Percentiles rank a stretch among this genome's conserved stretches.
phyloP scores from a whole-genome alignment of 305 asterid genomes.

The Ilex paraguariensis region DNA sequence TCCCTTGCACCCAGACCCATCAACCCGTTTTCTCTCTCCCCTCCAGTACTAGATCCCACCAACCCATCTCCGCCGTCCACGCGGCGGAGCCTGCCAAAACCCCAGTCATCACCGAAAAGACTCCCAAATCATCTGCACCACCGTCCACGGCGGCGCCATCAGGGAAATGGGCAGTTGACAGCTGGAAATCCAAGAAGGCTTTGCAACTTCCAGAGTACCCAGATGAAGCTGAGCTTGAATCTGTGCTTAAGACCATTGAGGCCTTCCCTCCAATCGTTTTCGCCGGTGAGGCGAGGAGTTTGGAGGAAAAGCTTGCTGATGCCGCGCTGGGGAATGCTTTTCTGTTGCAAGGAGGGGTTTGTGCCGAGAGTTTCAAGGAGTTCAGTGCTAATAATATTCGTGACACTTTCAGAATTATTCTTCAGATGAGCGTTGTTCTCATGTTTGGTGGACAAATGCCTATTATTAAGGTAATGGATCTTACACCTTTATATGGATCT shows the following conservation, averaged over 20 bases:
- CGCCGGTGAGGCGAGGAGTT: slow-evolving; percentile 54
- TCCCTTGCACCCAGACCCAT: slow-evolving; percentile 22
- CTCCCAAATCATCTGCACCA: neutral
- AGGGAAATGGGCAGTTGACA: no score
- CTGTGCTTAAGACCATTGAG: slow-evolving; percentile 55
- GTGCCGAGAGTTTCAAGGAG: no score
- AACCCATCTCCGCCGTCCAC: slow-evolving; percentile 47
- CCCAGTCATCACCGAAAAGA: slow-evolving; percentile 23
- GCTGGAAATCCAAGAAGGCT: no score
- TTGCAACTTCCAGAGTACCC: no score
- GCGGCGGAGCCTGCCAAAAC: slow-evolving; percentile 66
- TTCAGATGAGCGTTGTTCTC: no score
- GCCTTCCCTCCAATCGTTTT: slow-evolving; percentile 66
- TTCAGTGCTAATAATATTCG: no score
- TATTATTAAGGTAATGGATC: slow-evolving; percentile 43
- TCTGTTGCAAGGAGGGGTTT: no score
- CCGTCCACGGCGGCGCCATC: no score
- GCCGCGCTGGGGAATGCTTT: no score
- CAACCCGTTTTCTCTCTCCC: slow-evolving; percentile 19
- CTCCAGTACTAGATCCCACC: slow-evolving; percentile 13
- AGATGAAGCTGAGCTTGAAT: slow-evolving; percentile 30
- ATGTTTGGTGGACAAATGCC: no score
- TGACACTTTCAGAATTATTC: no score
- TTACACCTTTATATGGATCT: slow-evolving; percentile 50
- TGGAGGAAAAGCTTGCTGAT: no score